phyloP scores from a whole-genome alignment of 495 filamentous ascomycete genomes.

The Talaromyces wortmannii region DNA sequence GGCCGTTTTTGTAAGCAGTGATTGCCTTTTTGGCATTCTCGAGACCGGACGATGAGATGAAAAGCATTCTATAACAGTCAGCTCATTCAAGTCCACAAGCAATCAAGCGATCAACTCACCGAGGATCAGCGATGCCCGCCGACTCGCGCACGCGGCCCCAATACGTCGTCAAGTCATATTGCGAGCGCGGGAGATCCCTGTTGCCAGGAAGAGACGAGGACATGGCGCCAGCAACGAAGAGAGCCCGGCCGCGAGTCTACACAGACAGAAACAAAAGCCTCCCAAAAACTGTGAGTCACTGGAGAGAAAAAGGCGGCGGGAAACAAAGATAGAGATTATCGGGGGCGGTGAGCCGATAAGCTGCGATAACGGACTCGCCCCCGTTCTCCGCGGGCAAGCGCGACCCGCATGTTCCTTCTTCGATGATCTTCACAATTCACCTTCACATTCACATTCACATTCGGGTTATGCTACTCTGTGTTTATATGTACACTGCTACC shows the following conservation, averaged over 20 bases:
- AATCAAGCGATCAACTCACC: conserved; percentile 51
- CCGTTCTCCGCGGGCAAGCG: not conserved
- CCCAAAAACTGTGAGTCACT: not conserved
- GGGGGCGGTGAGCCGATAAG: conserved; percentile 5
- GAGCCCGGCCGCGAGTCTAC: not conserved
- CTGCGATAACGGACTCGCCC: not conserved
- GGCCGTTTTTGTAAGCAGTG: conserved; percentile 72
- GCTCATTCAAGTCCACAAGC: not conserved
- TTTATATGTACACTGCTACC: not conserved
- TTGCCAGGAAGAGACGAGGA: conserved; percentile 82
- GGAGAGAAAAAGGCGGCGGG: not conserved
- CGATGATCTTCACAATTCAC: too few relatives aligned
- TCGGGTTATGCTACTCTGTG: not conserved
- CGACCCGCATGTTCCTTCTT: not conserved
- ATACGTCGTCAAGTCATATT: conserved; percentile 88
- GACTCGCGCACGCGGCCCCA: conserved; percentile 92
- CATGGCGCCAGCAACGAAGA: conserved; percentile 43
- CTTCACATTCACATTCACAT: not conserved
- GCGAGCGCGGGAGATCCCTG: conserved; percentile 80
- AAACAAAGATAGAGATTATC: not conserved
- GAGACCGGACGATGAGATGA: conserved; percentile 68
- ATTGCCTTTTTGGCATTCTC: conserved; percentile 77
- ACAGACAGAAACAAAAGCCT: not conserved
- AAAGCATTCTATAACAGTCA: conserved; percentile 55
- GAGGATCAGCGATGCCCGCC: conserved; percentile 85